Base-by-base conservation (phyloP, 2,329 filamentous ascomycete genomes). In the Teratosphaeria gauchensis region DNA sequence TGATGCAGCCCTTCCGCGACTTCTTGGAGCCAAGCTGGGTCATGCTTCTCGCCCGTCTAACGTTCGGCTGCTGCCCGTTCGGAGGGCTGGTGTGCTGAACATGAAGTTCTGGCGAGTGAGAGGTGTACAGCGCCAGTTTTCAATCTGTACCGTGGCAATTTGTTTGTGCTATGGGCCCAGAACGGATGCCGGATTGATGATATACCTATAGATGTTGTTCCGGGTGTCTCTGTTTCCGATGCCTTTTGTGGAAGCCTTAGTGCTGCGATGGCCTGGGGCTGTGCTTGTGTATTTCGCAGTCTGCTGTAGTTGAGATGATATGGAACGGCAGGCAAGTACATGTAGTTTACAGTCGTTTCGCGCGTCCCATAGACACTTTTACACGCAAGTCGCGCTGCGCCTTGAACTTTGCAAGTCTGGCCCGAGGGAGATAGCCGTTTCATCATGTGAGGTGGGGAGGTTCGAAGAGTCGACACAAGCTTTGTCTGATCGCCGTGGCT, bases 1-100 rank as follows among this genome's bases (percentile, higher is more conserved):
- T 63, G 3, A 59, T 59, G 55, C 68, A 70, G 16, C 68, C 68
- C 32, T 48, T 54, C 21, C 56, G 51, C 16, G 56, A 58, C 38
- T 58, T 58, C 32, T 48, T 58, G 11, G 56, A 54, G 8, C 56
- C 56, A 11, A 58, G 52, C 51, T 58, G 56, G 21, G 56, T 58
- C 56, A 58, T 58, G 28, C 52, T 53, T 48, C 42, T 48, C 42
- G 42, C 42, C 42, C 42, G 4, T 48, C 16, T 48, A 19, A 21
- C 42, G 42, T 21, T 48, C 16, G 42, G 42, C 42, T 48, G 42
- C 42, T 48, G 42, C 42, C 42, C 42, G 16, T 19, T 19, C 9
- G 42, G 16, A 48, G 42, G 42, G 42, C 42, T 48, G 42, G n/a
- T 24, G 42, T 48, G 42, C 42, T 48, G 42, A 48, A 48, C 42